Conservation (phyloP, 2,329 filamentous ascomycete species). For the Paecilomyces dactylethromorphus region DNA sequence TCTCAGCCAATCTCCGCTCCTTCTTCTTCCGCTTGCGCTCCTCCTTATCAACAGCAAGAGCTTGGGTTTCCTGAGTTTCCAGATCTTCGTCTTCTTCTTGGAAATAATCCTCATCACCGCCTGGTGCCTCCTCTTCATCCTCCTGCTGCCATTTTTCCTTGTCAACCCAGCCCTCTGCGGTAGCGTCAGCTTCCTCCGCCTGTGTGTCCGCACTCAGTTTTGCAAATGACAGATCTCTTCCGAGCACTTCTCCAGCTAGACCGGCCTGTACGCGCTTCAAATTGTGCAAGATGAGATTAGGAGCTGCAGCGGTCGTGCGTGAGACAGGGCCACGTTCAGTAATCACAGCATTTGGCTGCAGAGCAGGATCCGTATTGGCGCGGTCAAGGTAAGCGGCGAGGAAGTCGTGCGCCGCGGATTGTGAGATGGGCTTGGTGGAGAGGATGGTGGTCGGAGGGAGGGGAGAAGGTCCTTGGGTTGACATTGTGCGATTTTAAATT, state of each 20-base stretch:
- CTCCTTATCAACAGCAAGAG: slow-evolving; percentile 41
- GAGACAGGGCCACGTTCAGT: slow-evolving; percentile 38
- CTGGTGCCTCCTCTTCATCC: slow-evolving; percentile 38
- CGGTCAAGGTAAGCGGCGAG: slow-evolving; percentile 37
- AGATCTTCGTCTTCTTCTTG: slow-evolving; percentile 28
- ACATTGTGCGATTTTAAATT: slow-evolving; percentile 22
- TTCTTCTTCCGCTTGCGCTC: slow-evolving; percentile 52
- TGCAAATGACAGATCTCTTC: slow-evolving; percentile 32
- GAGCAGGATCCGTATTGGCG: slow-evolving; percentile 33
- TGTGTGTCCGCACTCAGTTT: slow-evolving; percentile 18
- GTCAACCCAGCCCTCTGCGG: slow-evolving; percentile 20
- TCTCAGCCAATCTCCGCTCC: slow-evolving; percentile 42
- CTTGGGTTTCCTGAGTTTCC: slow-evolving; percentile 20
- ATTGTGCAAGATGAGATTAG: slow-evolving; percentile 39
- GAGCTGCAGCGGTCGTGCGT: slow-evolving; percentile 32
- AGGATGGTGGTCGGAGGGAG: slow-evolving; percentile 33
- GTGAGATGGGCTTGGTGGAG: slow-evolving; percentile 26
- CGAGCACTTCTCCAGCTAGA: slow-evolving; percentile 35
- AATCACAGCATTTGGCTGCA: slow-evolving; percentile 39
- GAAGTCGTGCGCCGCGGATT: slow-evolving; percentile 35
- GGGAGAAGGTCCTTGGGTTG: slow-evolving; percentile 27
- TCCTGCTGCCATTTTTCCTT: slow-evolving; percentile 31
- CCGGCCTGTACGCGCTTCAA: slow-evolving; percentile 40
- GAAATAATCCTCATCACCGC: slow-evolving; percentile 18
- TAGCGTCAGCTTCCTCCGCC: slow-evolving; percentile 3